Base-by-base conservation (phyloP, 2,329 filamentous ascomycete genomes). In the Fusarium veterinarium region DNA sequence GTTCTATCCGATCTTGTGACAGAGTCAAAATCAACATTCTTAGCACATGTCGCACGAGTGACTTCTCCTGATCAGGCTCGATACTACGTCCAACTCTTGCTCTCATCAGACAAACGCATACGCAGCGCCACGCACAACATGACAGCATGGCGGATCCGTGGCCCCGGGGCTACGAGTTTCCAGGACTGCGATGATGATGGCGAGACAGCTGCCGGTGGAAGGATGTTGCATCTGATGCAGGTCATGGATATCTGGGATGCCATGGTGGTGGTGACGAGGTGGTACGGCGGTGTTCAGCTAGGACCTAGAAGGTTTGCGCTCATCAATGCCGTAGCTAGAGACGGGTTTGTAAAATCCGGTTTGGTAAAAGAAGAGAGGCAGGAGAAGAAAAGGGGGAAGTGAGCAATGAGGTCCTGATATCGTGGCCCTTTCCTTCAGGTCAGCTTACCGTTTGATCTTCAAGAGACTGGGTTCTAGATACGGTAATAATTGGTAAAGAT, bases 141-240 rank as follows among this genome's bases (percentile, higher is more conserved):
- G 79, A 95, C 92, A 25, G 95, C 95, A 3, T 98, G 95, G 93
- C 90, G 96, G 16, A 95, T 98, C 60, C 89, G 88, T 35, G 89
- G 89, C 0, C 78, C 82, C 0, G 83, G 84, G 85, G 63, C 84
- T 82, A 71, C 87, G 56, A 84, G 84, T 33, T 94, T 91, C 75
- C 95, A 98, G 81, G 96, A 99, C 82, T 98, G 92, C 79, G 93
- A 99, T 77, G 96, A 99, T 77, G 96, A 99, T 80, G 96, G 96
- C 5, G 96, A 99, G 86, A 93, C 93, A 31, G 96, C 96, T 10
- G 96, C 96, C 0, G 96, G 96, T 1, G 91, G 92, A 0, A 88
- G 96, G 45, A 82, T 99, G 78, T 83, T 98, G 67, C 94, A 97
- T 83, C 85, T 99, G 35, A 92, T 99, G 91, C 95, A 98, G 84